These are phyloP conservation scores for Firmiana major DNA, from an alignment of 345 rosid species.

Conservation along the genomic window DNA sequence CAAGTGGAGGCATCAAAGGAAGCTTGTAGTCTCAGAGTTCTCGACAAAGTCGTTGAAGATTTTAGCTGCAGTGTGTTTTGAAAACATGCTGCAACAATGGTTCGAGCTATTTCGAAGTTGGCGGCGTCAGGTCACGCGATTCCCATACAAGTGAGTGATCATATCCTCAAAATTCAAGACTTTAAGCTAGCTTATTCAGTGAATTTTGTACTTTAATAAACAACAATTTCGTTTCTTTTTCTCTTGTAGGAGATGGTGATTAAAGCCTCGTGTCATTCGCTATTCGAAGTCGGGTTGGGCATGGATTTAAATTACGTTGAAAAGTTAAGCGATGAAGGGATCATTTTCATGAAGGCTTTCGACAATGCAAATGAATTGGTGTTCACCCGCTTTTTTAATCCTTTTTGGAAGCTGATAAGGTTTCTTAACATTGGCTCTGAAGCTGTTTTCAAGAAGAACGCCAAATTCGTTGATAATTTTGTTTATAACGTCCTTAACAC, in stretches of 20 bases:
- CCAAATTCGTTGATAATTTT: slow-evolving; percentile 19
- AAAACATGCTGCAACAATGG: too few relatives aligned
- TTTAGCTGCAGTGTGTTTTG: too few relatives aligned
- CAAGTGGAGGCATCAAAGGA: too few relatives aligned
- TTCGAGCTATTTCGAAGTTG: slow-evolving; percentile 31
- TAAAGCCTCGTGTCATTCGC: slow-evolving; percentile 61
- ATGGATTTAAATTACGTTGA: slow-evolving; percentile 34
- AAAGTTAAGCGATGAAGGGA: neutral
- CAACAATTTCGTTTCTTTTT: neutral
- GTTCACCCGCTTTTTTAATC: neutral
- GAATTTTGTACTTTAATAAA: too few relatives aligned
- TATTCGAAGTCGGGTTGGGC: slow-evolving; percentile 81
- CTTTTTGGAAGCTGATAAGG: slow-evolving; percentile 40
- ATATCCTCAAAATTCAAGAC: neutral
- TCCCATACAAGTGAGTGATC: too few relatives aligned
- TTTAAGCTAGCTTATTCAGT: too few relatives aligned
- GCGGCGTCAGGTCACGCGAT: too few relatives aligned
- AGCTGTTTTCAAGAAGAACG: slow-evolving; percentile 43
- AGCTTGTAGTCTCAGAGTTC: too few relatives aligned
- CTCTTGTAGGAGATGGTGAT: slow-evolving; percentile 51
- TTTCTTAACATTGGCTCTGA: slow-evolving; percentile 51
- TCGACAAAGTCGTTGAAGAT: too few relatives aligned
- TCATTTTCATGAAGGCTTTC: neutral
- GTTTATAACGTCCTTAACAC: neutral
- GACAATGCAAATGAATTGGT: neutral